A percentile compares a stretch with the other conserved stretches of the same genome.
Conservation (phyloP, 192 early-diverging fungal genomes). For the Backusella mclennaniae region DNA sequence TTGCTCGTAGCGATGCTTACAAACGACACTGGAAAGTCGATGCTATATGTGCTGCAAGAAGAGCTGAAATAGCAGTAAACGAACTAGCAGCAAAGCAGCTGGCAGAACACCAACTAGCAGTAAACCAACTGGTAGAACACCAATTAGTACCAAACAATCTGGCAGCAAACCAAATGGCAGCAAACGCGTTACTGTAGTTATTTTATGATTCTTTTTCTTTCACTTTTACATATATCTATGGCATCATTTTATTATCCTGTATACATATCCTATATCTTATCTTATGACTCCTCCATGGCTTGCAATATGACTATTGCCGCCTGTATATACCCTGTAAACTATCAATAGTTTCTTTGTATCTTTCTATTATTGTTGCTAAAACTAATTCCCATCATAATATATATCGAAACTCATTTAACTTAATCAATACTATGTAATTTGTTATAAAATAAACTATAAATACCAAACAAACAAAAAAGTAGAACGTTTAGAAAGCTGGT, state of each 20-base stretch:
- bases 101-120: too few relatives aligned
- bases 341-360: background rate
- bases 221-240: background rate
- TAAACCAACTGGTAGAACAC: too few relatives aligned
- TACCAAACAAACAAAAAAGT: background rate
- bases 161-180: too few relatives aligned
- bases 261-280: background rate
- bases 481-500: background rate
- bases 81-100: too few relatives aligned
- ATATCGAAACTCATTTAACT: background rate
- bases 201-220: background rate
- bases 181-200: background rate
- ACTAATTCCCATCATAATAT: background rate
- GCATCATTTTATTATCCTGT: background rate
- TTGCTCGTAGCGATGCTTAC: conserved; percentile 71
- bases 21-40: conserved; percentile 49
- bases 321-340: background rate
- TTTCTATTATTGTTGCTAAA: background rate
- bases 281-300: background rate
- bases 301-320: background rate
- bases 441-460: conserved; percentile 4
- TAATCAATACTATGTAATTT: background rate
- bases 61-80: background rate
- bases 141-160: too few relatives aligned
- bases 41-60: conserved; percentile 4